phyloP scores from a whole-genome alignment of 805 yeast genomes.

The Citeromyces nyonsensis region DNA sequence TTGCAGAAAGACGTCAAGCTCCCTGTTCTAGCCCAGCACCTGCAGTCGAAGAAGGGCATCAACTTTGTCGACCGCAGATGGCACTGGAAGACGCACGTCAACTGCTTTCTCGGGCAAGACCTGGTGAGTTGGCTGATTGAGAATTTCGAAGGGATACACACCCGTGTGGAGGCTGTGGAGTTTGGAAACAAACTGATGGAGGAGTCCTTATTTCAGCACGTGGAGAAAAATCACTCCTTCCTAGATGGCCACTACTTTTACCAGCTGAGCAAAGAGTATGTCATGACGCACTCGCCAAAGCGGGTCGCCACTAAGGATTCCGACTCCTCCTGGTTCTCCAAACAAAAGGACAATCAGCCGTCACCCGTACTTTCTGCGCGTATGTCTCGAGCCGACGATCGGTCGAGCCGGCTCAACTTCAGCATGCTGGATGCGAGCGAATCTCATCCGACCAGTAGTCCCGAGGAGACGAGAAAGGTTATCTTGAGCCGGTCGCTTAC shows the following conservation, averaged over 20 bases:
- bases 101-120: conserved; percentile 77
- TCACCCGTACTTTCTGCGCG: neutral
- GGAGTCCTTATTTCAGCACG: conserved; percentile 62
- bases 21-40: conserved; percentile 38
- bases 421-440: neutral
- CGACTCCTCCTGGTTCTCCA: neutral
- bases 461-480: conserved; percentile 16
- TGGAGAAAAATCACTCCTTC: conserved; percentile 68
- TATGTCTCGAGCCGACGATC: neutral
- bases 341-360: neutral
- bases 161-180: conserved; percentile 68
- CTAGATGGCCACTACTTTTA: conserved; percentile 91
- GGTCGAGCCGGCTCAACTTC: neutral
- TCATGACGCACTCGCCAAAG: conserved; percentile 12
- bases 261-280: conserved; percentile 43
- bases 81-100: conserved; percentile 72
- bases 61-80: conserved; percentile 68
- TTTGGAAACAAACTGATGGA: conserved; percentile 74
- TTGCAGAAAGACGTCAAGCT: conserved; percentile 31
- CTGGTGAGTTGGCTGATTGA: conserved; percentile 76
- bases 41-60: conserved; percentile 54
- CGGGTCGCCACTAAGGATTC: conserved; percentile 4
- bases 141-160: conserved; percentile 62
- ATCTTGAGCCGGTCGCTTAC: conserved; percentile 51
- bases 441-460: neutral